These are phyloP conservation scores for Pichia nakasei DNA, from an alignment of 805 yeast species.

Conservation along the genomic window DNA sequence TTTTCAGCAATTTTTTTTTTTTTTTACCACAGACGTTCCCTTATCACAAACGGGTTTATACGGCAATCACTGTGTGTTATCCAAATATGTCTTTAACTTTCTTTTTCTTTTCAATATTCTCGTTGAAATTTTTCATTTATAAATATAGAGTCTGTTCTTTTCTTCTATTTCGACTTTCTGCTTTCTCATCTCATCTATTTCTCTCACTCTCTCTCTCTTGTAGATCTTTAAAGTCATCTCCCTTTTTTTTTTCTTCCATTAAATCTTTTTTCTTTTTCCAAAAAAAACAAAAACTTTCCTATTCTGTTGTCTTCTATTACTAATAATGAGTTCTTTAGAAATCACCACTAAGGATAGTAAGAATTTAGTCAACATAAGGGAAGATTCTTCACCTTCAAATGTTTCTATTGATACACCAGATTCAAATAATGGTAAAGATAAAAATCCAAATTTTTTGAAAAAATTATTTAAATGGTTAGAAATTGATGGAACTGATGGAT, in stretches of 20 bases:
- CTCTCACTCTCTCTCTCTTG: background rate
- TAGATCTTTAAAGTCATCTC: too few species aligned
- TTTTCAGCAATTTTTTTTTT: background rate
- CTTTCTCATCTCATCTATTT: too few species aligned
- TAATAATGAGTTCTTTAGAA: background rate
- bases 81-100: too few species aligned
- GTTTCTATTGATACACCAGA: background rate
- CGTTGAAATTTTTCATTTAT: too few species aligned
- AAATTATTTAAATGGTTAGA: constrained; percentile 13
- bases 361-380: background rate
- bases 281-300: too few species aligned
- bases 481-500: constrained; percentile 23
- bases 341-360: background rate
- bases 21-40: too few species aligned
- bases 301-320: too few species aligned
- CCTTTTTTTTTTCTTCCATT: background rate
- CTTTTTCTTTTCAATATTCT: too few species aligned
- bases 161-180: too few species aligned
- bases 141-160: too few species aligned
- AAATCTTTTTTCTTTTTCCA: background rate
- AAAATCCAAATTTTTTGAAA: background rate
- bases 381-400: background rate
- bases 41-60: too few species aligned
- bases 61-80: background rate
- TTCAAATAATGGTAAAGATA: background rate